phyloP scores from a whole-genome alignment of 257 asterid genomes.

The Nicotiana attenuata region DNA sequence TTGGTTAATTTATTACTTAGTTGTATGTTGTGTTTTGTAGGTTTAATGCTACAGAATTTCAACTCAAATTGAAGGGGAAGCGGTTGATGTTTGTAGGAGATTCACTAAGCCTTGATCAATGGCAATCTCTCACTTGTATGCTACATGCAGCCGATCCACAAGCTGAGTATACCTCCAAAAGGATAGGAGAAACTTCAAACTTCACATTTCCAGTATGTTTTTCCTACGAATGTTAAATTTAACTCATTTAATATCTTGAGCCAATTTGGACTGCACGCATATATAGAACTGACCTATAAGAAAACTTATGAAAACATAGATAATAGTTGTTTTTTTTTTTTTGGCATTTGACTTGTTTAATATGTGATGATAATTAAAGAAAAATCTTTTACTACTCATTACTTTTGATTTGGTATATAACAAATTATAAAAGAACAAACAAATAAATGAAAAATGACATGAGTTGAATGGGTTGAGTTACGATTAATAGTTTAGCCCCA shows the following conservation, averaged over 20 bases:
- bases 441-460: too few relatives aligned
- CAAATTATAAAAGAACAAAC: background rate
- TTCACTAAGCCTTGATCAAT: constrained; percentile 31
- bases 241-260: too few relatives aligned
- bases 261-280: too few relatives aligned
- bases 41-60: constrained; percentile 18
- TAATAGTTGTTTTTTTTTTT: background rate
- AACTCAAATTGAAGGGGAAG: constrained; percentile 16
- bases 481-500: too few relatives aligned
- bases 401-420: too few relatives aligned
- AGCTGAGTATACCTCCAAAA: background rate
- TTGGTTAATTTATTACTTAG: too few relatives aligned
- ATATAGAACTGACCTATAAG: background rate
- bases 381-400: too few relatives aligned
- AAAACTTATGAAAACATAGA: background rate
- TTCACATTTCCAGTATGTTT: constrained; percentile 22
- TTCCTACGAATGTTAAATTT: background rate
- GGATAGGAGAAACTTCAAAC: constrained; percentile 8
- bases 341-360: background rate
- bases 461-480: background rate
- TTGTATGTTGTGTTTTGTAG: constrained; percentile 8
- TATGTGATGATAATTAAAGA: background rate
- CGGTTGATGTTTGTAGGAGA: constrained; percentile 35
- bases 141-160: constrained; percentile 20
- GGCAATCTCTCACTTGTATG: constrained; percentile 42